These are phyloP conservation scores for Thelonectria olida DNA, from an alignment of 2,329 filamentous ascomycete genomes.

Conservation along the genomic window DNA sequence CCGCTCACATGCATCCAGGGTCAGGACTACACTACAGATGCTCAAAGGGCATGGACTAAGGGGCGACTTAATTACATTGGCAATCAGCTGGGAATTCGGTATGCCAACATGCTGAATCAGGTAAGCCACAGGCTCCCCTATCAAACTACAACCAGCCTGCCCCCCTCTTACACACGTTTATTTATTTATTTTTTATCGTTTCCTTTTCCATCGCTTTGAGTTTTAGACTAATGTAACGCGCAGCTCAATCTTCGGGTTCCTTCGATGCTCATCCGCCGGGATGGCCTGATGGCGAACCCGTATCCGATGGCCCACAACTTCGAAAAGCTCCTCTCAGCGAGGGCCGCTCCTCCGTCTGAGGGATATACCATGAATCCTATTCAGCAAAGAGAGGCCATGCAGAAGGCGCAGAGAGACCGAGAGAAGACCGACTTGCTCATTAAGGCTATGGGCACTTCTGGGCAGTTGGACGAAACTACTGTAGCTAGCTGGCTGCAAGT, in stretches of 20 bases:
- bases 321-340: conserved; percentile 55
- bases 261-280: conserved; percentile 68
- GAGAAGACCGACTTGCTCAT: conserved; percentile 53
- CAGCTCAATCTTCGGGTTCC: conserved; percentile 68
- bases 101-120: conserved; percentile 63
- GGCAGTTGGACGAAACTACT: conserved; percentile 48
- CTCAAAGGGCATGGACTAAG: conserved; percentile 64
- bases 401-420: conserved; percentile 55
- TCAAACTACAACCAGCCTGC: background rate
- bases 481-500: conserved; percentile 50
- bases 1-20: conserved; percentile 62
- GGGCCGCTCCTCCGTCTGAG: conserved; percentile 44
- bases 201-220: conserved; percentile 6
- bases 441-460: conserved; percentile 50
- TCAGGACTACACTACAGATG: conserved; percentile 68
- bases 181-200: background rate
- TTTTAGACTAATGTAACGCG: conserved; percentile 17
- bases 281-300: conserved; percentile 58
- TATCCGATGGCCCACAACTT: conserved; percentile 54
- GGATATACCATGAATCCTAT: conserved; percentile 54
- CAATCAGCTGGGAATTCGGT: conserved; percentile 65
- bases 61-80: conserved; percentile 65
- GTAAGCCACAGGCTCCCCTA: conserved; percentile 49
- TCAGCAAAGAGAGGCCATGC: conserved; percentile 58
- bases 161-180: background rate